Conservation (phyloP, 108 stramenopile species). For the Pinguiococcus pyrenoidosus region DNA sequence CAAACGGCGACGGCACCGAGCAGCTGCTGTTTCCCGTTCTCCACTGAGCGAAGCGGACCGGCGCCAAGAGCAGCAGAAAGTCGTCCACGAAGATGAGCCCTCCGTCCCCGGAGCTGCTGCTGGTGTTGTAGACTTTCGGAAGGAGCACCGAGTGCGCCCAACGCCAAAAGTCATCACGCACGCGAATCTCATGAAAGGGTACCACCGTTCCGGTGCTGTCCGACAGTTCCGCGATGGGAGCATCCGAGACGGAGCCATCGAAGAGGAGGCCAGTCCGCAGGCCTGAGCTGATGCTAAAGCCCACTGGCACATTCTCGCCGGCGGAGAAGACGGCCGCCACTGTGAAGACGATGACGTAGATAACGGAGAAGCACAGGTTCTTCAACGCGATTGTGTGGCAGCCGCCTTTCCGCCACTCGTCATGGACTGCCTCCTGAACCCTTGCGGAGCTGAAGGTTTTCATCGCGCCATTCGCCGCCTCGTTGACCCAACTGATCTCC, state of each 20-base stretch:
- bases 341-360: slow-evolving; percentile 8
- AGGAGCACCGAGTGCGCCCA: slow-evolving; percentile 7
- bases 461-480: slow-evolving; percentile 2
- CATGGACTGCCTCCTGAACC: slow-evolving; percentile 15
- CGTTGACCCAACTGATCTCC: slow-evolving; percentile 4
- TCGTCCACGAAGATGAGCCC: neutral
- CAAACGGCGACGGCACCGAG: neutral
- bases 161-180: slow-evolving; percentile 2
- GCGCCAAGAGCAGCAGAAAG: neutral
- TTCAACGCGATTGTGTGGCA: neutral
- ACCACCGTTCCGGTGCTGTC: too few relatives aligned
- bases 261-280: too few relatives aligned
- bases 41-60: slow-evolving; percentile 10
- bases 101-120: neutral
- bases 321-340: slow-evolving; percentile 7
- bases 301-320: too few relatives aligned
- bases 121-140: neutral
- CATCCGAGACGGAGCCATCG: too few relatives aligned
- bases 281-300: too few relatives aligned
- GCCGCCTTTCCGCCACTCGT: slow-evolving; percentile 10
- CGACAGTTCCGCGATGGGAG: too few relatives aligned
- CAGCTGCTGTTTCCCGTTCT: neutral
- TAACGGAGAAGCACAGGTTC: neutral
- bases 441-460: slow-evolving; percentile 2
- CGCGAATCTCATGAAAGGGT: too few relatives aligned